These are phyloP conservation scores for Hygrophila difformis DNA, from an alignment of 257 asterid genomes.

Conservation along the genomic window DNA sequence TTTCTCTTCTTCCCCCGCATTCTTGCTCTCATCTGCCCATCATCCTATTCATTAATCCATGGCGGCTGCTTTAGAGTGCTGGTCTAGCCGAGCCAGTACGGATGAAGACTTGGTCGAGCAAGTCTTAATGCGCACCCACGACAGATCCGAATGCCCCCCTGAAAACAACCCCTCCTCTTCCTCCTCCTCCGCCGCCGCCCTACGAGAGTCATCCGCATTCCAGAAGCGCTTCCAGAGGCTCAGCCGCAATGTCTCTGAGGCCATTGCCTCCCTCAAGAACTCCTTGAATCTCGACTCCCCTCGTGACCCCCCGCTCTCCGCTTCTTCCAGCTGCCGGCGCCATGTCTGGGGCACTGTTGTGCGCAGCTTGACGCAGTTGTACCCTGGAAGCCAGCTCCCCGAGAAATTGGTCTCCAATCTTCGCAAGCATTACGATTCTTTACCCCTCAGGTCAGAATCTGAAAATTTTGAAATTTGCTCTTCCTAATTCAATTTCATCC, in stretches of 20 bases:
- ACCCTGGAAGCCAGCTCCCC: conserved; percentile 95
- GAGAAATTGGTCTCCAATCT: conserved; percentile 89
- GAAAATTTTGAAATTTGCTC: not conserved
- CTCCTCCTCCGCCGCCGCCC: conserved; percentile 21
- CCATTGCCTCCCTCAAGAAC: conserved; percentile 84
- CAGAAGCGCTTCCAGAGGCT: conserved; percentile 79
- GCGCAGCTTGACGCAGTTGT: conserved; percentile 88
- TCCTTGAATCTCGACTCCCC: conserved; percentile 62
- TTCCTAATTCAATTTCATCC: too few relatives aligned
- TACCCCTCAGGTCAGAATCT: conserved; percentile 66
- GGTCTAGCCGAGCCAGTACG: conserved; percentile 84
- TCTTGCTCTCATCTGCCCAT: too few relatives aligned
- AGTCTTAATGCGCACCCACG: conserved; percentile 67
- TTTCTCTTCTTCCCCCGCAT: too few relatives aligned
- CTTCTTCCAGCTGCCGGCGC: conserved; percentile 51
- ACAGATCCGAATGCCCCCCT: conserved; percentile 75
- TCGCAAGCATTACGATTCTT: conserved; percentile 90
- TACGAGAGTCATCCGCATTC: conserved; percentile 63
- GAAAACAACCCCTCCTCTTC: conserved; percentile 24
- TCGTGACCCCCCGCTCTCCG: conserved; percentile 44
- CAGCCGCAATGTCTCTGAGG: conserved; percentile 86
- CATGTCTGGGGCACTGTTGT: conserved; percentile 85
- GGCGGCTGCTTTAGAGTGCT: conserved; percentile 96
- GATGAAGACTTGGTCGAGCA: conserved; percentile 96
- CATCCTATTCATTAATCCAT: too few relatives aligned